Conservation (phyloP, 495 filamentous ascomycete genomes). For the Apiosordaria backusii region DNA sequence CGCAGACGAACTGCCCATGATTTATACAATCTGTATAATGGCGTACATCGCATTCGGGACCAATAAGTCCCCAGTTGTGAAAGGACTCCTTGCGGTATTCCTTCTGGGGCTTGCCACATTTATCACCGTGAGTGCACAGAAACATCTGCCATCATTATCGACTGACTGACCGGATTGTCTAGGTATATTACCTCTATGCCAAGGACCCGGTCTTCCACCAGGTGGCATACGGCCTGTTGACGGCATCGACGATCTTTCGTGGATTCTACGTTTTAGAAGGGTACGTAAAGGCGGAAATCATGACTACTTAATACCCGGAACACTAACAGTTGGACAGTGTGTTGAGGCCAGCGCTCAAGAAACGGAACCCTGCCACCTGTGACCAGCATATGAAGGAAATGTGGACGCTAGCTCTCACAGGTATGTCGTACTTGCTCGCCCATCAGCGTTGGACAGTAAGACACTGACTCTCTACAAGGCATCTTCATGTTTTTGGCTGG, state of each 20-base stretch:
- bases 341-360: conserved; percentile 57
- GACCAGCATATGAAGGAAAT: conserved; percentile 74
- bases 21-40: conserved; percentile 91
- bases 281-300: background rate
- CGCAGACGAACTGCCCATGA: conserved; percentile 95
- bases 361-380: conserved; percentile 50
- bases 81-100: conserved; percentile 55
- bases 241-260: conserved; percentile 68
- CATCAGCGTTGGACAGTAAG: background rate
- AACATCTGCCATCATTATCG: background rate
- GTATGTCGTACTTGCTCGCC: conserved; percentile 27
- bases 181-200: conserved; percentile 86
- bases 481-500: conserved; percentile 75
- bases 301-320: background rate
- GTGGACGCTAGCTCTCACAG: conserved; percentile 50
- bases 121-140: conserved; percentile 57
- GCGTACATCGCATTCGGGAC: conserved; percentile 83
- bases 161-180: background rate
- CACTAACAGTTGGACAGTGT: conserved; percentile 32
- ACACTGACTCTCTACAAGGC: conserved; percentile 35
- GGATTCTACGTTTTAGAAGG: conserved; percentile 89
- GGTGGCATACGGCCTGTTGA: conserved; percentile 79
- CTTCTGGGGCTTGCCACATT: conserved; percentile 65
- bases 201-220: conserved; percentile 94
- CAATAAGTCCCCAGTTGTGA: conserved; percentile 52